These are phyloP conservation scores for Trichoderma breve DNA, from an alignment of 2,329 filamentous ascomycete genomes.

Conservation along the genomic window DNA sequence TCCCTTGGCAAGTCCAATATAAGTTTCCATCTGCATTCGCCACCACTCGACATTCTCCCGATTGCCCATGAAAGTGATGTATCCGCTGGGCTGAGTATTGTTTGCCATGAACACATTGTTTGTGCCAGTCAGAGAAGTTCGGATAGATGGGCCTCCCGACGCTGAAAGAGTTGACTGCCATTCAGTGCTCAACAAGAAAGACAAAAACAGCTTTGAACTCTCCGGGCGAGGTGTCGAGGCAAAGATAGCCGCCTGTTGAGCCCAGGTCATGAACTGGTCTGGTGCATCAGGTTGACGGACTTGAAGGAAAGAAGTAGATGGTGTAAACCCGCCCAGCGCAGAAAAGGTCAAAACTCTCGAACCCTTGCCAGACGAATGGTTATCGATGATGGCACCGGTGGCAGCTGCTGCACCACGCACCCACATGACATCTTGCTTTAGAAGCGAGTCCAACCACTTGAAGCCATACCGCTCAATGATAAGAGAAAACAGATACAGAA, in stretches of 20 bases:
- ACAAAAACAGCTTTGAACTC: not conserved
- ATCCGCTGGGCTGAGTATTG: slow-evolving; percentile 1
- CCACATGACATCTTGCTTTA: slow-evolving; percentile 12
- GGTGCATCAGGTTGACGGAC: not conserved
- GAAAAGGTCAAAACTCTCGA: slow-evolving; percentile 2
- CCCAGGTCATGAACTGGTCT: slow-evolving; percentile 14
- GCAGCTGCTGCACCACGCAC: slow-evolving; percentile 6
- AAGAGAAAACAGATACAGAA: slow-evolving; percentile 2
- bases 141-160: not conserved
- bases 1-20: slow-evolving; percentile 3
- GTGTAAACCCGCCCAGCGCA: slow-evolving; percentile 4
- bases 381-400: not conserved
- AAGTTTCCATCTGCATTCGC: slow-evolving; percentile 13
- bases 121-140: not conserved
- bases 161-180: not conserved
- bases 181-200: not conserved
- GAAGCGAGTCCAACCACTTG: not conserved
- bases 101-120: slow-evolving; percentile 10
- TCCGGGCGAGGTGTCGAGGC: slow-evolving; percentile 5
- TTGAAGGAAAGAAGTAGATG: slow-evolving; percentile 3
- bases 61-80: not conserved
- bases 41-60: slow-evolving; percentile 12
- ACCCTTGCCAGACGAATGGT: not conserved
- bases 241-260: slow-evolving; percentile 5
- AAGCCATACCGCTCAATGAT: slow-evolving; percentile 7